A percentile compares a stretch with the other conserved stretches of the same genome.
phyloP scores from a whole-genome alignment of 108 stramenopile genomes.

The Cyclostephanos tholiformis region DNA sequence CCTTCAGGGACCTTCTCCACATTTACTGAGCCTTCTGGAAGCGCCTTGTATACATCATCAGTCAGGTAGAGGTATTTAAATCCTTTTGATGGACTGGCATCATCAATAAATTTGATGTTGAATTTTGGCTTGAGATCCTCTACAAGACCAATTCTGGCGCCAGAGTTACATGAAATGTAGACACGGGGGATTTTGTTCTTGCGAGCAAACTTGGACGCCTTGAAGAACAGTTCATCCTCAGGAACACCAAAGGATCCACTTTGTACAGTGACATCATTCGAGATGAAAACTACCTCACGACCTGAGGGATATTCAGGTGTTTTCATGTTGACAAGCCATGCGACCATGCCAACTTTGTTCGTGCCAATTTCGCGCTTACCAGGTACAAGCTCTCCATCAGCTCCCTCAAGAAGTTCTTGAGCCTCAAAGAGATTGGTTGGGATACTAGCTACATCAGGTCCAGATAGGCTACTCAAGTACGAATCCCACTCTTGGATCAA shows the following conservation, averaged over 20 bases:
- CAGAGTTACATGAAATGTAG: constrained; percentile 96
- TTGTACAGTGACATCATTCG: constrained; percentile 98
- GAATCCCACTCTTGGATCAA: constrained; percentile 80
- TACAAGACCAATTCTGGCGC: constrained; percentile 97
- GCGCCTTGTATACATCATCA: constrained; percentile 88
- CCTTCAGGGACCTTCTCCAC: constrained; percentile 86
- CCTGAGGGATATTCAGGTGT: constrained; percentile 98
- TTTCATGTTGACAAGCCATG: constrained; percentile 91
- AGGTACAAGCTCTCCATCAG: constrained; percentile 71
- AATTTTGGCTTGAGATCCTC: constrained; percentile 97
- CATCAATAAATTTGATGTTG: constrained; percentile 92
- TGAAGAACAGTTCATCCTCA: constrained; percentile 95
- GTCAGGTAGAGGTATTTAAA: constrained; percentile 97
- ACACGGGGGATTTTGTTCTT: constrained; percentile 90
- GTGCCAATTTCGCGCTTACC: constrained; percentile 88
- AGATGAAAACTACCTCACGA: constrained; percentile 94
- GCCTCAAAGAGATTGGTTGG: constrained; percentile 73
- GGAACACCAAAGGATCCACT: constrained; percentile 97
- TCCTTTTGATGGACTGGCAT: constrained; percentile 87
- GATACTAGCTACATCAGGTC: constrained; percentile 46
- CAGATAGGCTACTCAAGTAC: constrained; percentile 61
- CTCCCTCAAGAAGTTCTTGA: constrained; percentile 79
- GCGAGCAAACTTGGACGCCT: constrained; percentile 91
- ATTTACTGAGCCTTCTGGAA: constrained; percentile 88
- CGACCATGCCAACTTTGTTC: constrained; percentile 98